These are phyloP conservation scores for Endocalyx cinctus DNA, from an alignment of 2,329 filamentous ascomycete genomes.

Conservation along the genomic window DNA sequence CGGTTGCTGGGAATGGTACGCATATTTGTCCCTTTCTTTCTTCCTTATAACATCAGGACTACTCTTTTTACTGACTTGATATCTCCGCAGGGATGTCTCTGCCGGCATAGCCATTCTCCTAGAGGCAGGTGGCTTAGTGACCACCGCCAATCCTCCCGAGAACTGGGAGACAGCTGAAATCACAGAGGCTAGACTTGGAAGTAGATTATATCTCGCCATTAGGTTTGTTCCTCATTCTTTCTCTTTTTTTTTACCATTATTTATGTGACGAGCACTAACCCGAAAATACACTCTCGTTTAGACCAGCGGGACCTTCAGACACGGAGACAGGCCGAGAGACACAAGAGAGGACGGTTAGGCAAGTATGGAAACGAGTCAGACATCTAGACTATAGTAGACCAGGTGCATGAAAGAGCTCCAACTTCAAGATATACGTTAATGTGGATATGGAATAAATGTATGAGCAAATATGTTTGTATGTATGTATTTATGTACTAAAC, in stretches of 20 bases:
- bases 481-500: too few relatives aligned
- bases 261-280: too few relatives aligned
- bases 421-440: too few relatives aligned
- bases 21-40: too few relatives aligned
- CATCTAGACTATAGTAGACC: constrained; percentile 63
- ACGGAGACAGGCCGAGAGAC: constrained; percentile 60
- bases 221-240: constrained; percentile 29
- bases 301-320: constrained; percentile 56
- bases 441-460: too few relatives aligned
- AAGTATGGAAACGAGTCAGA: constrained; percentile 67
- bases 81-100: constrained; percentile 68
- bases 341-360: constrained; percentile 66
- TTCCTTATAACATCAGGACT: too few relatives aligned
- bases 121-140: constrained; percentile 70
- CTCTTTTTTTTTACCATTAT: too few relatives aligned
- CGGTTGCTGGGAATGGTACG: constrained; percentile 73
- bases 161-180: constrained; percentile 52
- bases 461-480: too few relatives aligned
- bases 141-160: constrained; percentile 66
- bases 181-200: constrained; percentile 57
- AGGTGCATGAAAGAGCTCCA: too few relatives aligned
- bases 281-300: too few relatives aligned
- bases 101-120: constrained; percentile 68
- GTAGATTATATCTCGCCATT: constrained; percentile 67
- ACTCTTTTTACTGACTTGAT: too few relatives aligned